phyloP scores from a whole-genome alignment of 306 rosid genomes.

The Quercus engelmannii region DNA sequence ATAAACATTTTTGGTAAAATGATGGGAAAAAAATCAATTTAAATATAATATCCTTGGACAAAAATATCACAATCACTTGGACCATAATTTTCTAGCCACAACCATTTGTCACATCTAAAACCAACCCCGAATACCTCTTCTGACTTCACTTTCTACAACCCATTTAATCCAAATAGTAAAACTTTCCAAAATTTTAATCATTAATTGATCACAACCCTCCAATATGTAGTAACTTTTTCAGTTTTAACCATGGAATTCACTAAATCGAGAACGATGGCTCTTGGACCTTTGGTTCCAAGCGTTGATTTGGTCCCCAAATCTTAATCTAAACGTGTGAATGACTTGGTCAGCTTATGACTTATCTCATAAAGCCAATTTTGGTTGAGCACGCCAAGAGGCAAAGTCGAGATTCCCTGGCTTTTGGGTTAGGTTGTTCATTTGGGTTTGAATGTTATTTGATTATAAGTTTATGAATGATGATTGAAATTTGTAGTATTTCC shows the following conservation, averaged over 20 bases:
- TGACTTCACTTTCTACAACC: too few relatives aligned
- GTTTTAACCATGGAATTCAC: neutral
- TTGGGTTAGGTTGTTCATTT: neutral
- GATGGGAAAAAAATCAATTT: too few relatives aligned
- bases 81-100: too few relatives aligned
- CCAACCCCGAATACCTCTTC: too few relatives aligned
- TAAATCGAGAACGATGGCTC: neutral
- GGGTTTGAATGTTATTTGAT: neutral
- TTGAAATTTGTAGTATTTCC: neutral
- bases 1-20: too few relatives aligned
- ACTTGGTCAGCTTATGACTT: constrained; percentile 26
- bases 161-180: too few relatives aligned
- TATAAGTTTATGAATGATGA: neutral
- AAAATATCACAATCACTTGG: too few relatives aligned
- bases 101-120: too few relatives aligned
- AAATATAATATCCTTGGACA: too few relatives aligned
- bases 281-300: neutral
- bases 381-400: constrained; percentile 17
- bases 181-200: too few relatives aligned
- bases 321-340: neutral
- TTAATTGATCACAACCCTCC: too few relatives aligned
- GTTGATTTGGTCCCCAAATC: neutral
- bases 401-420: constrained; percentile 1
- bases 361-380: neutral
- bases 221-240: too few relatives aligned